phyloP scores from a whole-genome alignment of 495 filamentous ascomycete genomes.

The Neurospora cerealis region DNA sequence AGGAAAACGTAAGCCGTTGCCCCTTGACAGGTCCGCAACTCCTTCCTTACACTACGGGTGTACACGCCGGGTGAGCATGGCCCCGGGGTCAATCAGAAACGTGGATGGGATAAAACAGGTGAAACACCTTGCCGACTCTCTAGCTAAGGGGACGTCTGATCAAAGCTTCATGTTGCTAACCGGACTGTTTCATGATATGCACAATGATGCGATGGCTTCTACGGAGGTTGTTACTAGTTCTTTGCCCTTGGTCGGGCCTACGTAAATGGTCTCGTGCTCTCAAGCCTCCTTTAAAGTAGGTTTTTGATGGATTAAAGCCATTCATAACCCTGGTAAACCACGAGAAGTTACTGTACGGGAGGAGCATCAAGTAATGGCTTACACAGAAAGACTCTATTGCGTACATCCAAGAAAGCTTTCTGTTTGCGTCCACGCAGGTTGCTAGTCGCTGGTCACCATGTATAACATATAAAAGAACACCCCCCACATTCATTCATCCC shows the following conservation, averaged over 20 bases:
- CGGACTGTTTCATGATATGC: background rate
- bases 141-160: background rate
- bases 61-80: background rate
- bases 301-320: background rate
- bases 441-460: too few species aligned
- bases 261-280: background rate
- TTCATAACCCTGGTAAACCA: background rate
- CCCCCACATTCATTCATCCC: background rate
- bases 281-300: background rate
- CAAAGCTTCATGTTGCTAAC: background rate
- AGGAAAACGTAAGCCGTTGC: too few species aligned
- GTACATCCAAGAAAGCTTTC: background rate
- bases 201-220: background rate
- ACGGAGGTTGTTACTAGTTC: background rate
- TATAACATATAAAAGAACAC: background rate
- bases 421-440: background rate
- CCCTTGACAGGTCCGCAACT: too few species aligned
- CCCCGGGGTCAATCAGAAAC: background rate
- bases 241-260: background rate
- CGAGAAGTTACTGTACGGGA: background rate
- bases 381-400: too few species aligned
- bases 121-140: slow-evolving; percentile 4
- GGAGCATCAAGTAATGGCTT: too few species aligned
- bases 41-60: too few species aligned
- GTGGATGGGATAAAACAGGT: background rate